phyloP scores from a whole-genome alignment of 805 yeast genomes.

The Candida mattraensis region DNA sequence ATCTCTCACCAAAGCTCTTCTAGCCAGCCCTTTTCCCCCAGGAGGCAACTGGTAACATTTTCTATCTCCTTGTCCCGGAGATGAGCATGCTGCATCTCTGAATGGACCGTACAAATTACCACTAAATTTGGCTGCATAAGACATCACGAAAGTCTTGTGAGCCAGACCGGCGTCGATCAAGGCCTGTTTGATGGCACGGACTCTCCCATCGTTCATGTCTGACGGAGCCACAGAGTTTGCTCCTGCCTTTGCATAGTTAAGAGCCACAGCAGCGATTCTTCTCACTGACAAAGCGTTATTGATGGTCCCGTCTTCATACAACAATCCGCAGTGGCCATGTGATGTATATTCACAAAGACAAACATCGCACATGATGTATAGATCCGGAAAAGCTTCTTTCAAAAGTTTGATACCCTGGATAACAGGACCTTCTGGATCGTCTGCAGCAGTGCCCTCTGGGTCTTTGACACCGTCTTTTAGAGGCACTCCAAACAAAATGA shows the following conservation, averaged over 20 bases:
- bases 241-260: slow-evolving; percentile 93
- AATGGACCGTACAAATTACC: slow-evolving; percentile 95
- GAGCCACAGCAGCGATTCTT: slow-evolving; percentile 92
- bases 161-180: slow-evolving; percentile 79
- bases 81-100: slow-evolving; percentile 94
- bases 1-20: slow-evolving; percentile 86
- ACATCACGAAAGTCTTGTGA: slow-evolving; percentile 84
- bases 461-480: slow-evolving; percentile 76
- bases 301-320: slow-evolving; percentile 83
- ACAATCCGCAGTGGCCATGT: slow-evolving; percentile 97
- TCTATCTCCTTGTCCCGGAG: slow-evolving; percentile 89
- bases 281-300: slow-evolving; percentile 72
- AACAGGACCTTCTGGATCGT: slow-evolving; percentile 95
- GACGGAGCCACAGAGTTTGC: slow-evolving; percentile 96
- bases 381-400: slow-evolving; percentile 66
- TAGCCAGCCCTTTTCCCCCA: slow-evolving; percentile 90
- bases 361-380: slow-evolving; percentile 90
- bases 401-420: slow-evolving; percentile 73
- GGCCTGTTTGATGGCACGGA: slow-evolving; percentile 82
- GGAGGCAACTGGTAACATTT: slow-evolving; percentile 91
- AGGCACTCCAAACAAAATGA: slow-evolving; percentile 91
- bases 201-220: slow-evolving; percentile 97
- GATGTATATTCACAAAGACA: slow-evolving; percentile 95
- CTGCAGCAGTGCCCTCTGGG: slow-evolving; percentile 82
- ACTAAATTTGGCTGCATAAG: slow-evolving; percentile 91